Base-by-base conservation (phyloP, 371 early-diverging fungal species). In the Apophysomyces elegans region DNA sequence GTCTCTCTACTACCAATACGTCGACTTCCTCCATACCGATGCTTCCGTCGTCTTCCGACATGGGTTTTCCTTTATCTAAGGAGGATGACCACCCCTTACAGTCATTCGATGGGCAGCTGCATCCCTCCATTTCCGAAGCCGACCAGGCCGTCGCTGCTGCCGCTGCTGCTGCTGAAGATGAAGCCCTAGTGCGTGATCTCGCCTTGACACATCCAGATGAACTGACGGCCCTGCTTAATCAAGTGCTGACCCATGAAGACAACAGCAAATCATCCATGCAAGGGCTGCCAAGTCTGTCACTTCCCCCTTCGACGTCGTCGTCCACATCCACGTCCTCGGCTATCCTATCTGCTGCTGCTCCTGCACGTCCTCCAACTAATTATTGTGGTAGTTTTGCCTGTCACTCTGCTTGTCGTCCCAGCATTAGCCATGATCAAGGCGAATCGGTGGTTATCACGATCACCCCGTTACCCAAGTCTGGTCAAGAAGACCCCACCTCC, bases 351-450 rank as follows among this genome's bases (percentile, higher is more conserved):
- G 58, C 35, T 44, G 45, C 5, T 67, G 63, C 36, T 70, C 9
- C 21, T 9, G 21, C 16, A 4, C 16, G 18, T 26, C 46, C 46
- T 12, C 8, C n/a, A 7, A 12, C 46, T 4, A 26, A 5, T 50
- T 50, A 67, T 16, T 74, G 78, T 41, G 71, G 78, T 41, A 72
- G 78, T 56, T 72, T 69, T 63, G 66, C 60, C 5, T 73, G 72
- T 56, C 68, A 64, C 43, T 46, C 60, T 14, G 65, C 38, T 54
- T 66, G 64, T 37, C 50, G 62, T 35, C 61, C 69, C 16, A 39
- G 32, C 4, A 35, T 44, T 32, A 45, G 57, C 21, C 16, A 60
- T 18, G 36, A 54, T 1, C 63, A 39, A 58, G 67, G 67, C 14
- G 67, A 67, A 67, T 62, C 67, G 1, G 67, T 67, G n/a, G 39